Evolutionary conservation across 352 stramenopile genomes (phyloP).

Genomic region (Blastocystis sp.): DNA sequence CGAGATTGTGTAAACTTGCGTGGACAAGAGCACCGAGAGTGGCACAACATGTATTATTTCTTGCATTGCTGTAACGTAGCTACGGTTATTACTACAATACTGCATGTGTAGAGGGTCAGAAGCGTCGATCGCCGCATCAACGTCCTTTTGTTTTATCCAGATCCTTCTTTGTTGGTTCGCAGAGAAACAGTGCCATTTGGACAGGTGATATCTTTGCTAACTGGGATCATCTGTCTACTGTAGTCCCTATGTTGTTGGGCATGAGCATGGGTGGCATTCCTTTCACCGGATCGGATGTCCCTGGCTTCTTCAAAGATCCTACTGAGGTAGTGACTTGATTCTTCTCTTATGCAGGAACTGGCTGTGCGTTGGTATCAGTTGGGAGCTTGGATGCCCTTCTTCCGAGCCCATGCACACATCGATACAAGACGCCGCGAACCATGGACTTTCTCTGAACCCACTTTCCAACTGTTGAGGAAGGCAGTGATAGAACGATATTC

Average conservation of each 20-base stretch:
- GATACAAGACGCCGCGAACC: slow-evolving; percentile 94
- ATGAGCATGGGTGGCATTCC: slow-evolving; percentile 87
- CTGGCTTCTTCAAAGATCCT: slow-evolving; percentile 95
- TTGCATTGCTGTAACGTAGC: background rate
- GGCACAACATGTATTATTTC: slow-evolving; percentile 89
- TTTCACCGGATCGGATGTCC: slow-evolving; percentile 94
- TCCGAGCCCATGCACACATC: slow-evolving; percentile 94
- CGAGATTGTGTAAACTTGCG: slow-evolving; percentile 84
- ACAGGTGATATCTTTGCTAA: slow-evolving; percentile 92
- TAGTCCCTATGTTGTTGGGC: slow-evolving; percentile 91
- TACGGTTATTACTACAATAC: slow-evolving; percentile 93
- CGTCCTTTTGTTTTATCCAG: slow-evolving; percentile 92
- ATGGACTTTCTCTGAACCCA: slow-evolving; percentile 92
- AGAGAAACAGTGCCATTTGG: slow-evolving; percentile 94
- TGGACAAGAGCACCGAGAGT: slow-evolving; percentile 92
- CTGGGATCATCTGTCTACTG: slow-evolving; percentile 89
- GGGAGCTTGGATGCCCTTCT: slow-evolving; percentile 93
- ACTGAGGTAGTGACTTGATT: slow-evolving; percentile 82
- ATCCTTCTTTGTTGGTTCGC: slow-evolving; percentile 93
- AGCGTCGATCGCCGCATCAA: slow-evolving; percentile 65
- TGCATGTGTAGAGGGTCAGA: slow-evolving; percentile 85
- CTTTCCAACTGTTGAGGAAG: slow-evolving; percentile 77
- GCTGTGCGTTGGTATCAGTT: slow-evolving; percentile 72
- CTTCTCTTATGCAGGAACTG: background rate
- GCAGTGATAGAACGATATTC: slow-evolving; percentile 88